Base-by-base conservation (phyloP, 139 green algal species). In the Monoraphidium neglectum region DNA sequence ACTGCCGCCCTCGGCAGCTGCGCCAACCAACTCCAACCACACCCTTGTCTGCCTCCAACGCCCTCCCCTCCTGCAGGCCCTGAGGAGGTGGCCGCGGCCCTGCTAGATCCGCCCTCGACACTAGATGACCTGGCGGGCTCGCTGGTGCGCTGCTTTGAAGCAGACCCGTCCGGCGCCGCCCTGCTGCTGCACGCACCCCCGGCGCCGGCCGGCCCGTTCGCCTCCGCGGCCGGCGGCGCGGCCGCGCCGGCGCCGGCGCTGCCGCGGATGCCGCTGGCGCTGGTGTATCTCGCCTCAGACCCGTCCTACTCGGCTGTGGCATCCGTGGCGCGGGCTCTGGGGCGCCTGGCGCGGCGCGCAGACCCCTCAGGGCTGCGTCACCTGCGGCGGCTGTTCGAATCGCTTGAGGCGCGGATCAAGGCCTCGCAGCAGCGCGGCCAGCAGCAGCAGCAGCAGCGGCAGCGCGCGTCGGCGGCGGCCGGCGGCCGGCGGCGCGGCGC, bases 261-360 rank as follows among this genome's bases (percentile, higher is more conserved):
- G 61, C 91, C 91, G 0, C 85, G 91, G 30, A 91, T 93, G 90
- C 91, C 87, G 8, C 63, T 91, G 43, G 83, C 83, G 0, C 68
- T 93, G 13, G 35, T 61, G 35, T 62, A 88, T 61, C 67, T 95
- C 30, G 77, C 79, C 4, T 87, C 79, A 0, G 6, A 59, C 18
- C 59, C 60, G 5, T 79, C 71, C 1, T 95, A 95, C 61, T 65
- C 71, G 1, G 87, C 91, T 13, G 79, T 92, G 49, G 89, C 91
- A 5, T 69, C 47, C 0, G 85, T 89, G 8, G 76, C 79, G 32
- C 72, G 88, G 8, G 77, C 60, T 6, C 36, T 88, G 23, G 89
- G 82, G 8, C 38, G 70, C 32, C 32, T 85, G 13, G 86, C 87
- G 65, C 32, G 16, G 12, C 30, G 18, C 43, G 13, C 38, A 76